Evolutionary conservation across 2,329 filamentous ascomycete species (phyloP), one percentile per base, ranked within the genome.

Genomic region (Biscogniauxia marginata): DNA sequence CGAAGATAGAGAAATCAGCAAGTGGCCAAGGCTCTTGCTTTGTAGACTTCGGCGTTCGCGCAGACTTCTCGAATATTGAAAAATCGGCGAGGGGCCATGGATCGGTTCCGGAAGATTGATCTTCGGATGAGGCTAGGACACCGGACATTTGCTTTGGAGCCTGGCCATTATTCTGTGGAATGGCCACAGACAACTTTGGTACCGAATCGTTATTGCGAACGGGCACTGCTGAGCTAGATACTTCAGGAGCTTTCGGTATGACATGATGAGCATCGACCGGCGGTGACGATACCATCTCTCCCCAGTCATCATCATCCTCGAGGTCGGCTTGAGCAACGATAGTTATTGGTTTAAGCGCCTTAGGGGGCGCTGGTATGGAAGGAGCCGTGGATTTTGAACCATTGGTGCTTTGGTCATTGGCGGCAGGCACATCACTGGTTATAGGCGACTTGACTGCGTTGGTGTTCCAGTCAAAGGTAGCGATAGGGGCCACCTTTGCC

Each of bases 301-400:
- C 83, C 83, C 83, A 85, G 39, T 85, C 82, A 46, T 84, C 81
- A 4, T 82, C 78, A 0, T 77, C 73, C 5, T 74, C 71, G 0
- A 68, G 67, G 0, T 64, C 13, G 21, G 9, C 25, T 7, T 50
- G 43, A 8, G 50, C 47, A 50, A 53, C 54, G 19, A 51, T 46
- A 34, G 49, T 44, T 49, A 19, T 18, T 7, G 39, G 48, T n/a
- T n/a, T 56, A 48, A 46, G 24, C 16, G 13, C 22, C 21, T 39
- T 22, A 7, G 46, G 23, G 9, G 52, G 30, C n/a, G 25, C n/a
- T 6, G 46, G 52, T 18, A 49, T 18, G 30, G 25, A 23, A 23
- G 21, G 21, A 24, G 50, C 16, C 18, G 24, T 22, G 22, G 16
- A 19, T 9, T 19, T 45, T 19, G 47, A 34, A 13, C 18, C 20